Evolutionary conservation across 2,329 filamentous ascomycete species (phyloP), one percentile per base, ranked within the genome.

Genomic region (Fusarium sp.): DNA sequence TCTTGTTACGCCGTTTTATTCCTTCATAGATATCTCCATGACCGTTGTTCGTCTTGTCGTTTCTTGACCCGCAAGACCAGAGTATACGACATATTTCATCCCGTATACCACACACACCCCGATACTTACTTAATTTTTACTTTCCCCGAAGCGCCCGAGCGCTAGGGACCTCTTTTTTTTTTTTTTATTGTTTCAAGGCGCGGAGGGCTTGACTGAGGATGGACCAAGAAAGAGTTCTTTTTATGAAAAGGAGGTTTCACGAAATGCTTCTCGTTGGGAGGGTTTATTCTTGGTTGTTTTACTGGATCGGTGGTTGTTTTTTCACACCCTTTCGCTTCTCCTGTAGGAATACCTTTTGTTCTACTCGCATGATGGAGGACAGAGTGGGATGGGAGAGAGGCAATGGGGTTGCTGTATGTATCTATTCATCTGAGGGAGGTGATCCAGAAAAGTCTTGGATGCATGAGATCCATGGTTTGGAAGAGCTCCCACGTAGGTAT

Each of bases 101-200:
- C 57, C 65, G 76, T 71, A 76, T 72, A 68, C 70, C 45, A 50
- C 62, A 61, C 58, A 58, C 54, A 11, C 52, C 32, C 54, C 20
- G 16, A 37, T 41, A 59, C 59, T 59, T 77, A 77, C 70, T 76
- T 79, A 76, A 78, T 79, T 77, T 60, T 70, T 59, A 68, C 73
- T 72, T 62, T 73, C 70, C 68, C 56, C 56, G 64, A 68, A 67
- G 70, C 67, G 71, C 69, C 34, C 14, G 57, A 67, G 68, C 62
- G 71, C 67, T 72, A 48, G 66, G 73, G 67, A 57, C 67, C 64
- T 27, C 35, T 32, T 30, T 30, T 30, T 30, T 30, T 30, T 60
- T 50, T 59, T 64, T 48, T n/a, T n/a, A n/a, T n/a, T 35, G 23
- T 65, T 60, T 68, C 62, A 59, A 74, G 60, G 64, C 56, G 56